phyloP scores from a whole-genome alignment of 345 rosid genomes.

The Pugionium cornutum region DNA sequence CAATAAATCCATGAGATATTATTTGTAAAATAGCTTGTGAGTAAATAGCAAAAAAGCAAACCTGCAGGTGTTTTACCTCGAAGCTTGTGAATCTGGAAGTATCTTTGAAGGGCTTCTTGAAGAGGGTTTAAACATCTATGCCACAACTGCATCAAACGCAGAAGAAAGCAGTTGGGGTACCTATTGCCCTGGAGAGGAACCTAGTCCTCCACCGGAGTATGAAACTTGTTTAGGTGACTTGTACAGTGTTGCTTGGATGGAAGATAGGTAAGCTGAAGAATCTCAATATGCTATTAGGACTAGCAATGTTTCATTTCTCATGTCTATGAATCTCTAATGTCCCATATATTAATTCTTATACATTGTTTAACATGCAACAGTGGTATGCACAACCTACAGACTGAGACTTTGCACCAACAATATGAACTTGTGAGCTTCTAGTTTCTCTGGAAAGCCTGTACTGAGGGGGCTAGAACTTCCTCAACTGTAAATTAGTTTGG shows the following conservation, averaged over 20 bases:
- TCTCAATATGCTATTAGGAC: not conserved
- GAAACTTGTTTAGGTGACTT: conserved; percentile 98
- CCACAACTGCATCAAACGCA: conserved; percentile 93
- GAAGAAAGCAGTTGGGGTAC: conserved; percentile 98
- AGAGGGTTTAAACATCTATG: conserved; percentile 84
- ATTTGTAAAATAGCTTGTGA: not conserved
- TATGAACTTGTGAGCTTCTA: conserved; percentile 68
- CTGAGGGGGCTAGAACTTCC: conserved; percentile 11
- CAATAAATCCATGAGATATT: no score
- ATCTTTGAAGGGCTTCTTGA: conserved; percentile 98
- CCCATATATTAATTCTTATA: not conserved
- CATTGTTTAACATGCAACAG: conserved; percentile 48
- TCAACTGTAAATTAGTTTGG: not conserved
- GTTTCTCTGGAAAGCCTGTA: conserved; percentile 3
- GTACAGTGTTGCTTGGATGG: conserved; percentile 99
- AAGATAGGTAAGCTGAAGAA: conserved; percentile 68
- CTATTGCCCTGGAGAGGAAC: conserved; percentile 92
- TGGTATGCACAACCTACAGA: conserved; percentile 75
- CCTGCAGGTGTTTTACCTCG: conserved; percentile 91
- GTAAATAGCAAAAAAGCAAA: conserved; percentile 18
- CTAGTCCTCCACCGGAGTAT: conserved; percentile 88
- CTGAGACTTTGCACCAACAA: conserved; percentile 85
- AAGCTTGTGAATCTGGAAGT: conserved; percentile 99
- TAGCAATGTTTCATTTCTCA: conserved; percentile 8
- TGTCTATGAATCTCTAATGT: conserved; percentile 1